Evolutionary conservation across 2,329 filamentous ascomycete genomes (phyloP).

Genomic region (Lecanosticta acicola): DNA sequence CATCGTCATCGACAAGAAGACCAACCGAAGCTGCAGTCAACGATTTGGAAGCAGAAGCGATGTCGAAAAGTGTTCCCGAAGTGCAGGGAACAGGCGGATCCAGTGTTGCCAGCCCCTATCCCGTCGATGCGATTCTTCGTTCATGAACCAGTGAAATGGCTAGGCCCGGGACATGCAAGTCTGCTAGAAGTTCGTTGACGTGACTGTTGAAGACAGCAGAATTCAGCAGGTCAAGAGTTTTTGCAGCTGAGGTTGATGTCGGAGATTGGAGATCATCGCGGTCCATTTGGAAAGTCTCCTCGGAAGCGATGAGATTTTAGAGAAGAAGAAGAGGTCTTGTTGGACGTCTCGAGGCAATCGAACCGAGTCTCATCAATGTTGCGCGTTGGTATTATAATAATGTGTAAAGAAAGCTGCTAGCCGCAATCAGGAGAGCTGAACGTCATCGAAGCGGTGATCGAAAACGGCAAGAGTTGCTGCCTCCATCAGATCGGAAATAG

Average conservation of each 20-base stretch:
- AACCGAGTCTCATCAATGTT: too few species aligned
- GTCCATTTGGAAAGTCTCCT: too few species aligned
- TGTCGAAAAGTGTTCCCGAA: conserved; percentile 50
- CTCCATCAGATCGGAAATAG: too few species aligned
- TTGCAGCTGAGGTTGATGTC: neutral
- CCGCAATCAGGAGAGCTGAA: too few species aligned
- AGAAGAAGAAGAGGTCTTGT: too few species aligned
- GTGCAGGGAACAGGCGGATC: conserved; percentile 37
- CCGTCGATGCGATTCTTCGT: conserved; percentile 38
- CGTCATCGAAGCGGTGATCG: too few species aligned
- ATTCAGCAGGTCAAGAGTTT: conserved; percentile 8
- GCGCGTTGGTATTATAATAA: too few species aligned
- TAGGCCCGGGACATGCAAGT: conserved; percentile 39
- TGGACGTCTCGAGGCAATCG: too few species aligned
- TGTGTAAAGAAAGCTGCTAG: too few species aligned
- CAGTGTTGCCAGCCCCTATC: conserved; percentile 36
- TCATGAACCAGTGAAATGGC: conserved; percentile 47
- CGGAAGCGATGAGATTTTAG: too few species aligned
- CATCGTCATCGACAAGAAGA: conserved; percentile 45
- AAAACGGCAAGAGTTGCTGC: too few species aligned
- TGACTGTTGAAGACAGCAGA: conserved; percentile 8
- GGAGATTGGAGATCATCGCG: too few species aligned
- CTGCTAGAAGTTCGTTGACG: conserved; percentile 1
- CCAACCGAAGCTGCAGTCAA: conserved; percentile 49
- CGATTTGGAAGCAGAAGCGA: conserved; percentile 54